Evolutionary conservation across 345 rosid species (phyloP).

Genomic region (Nasturtium officinale): DNA sequence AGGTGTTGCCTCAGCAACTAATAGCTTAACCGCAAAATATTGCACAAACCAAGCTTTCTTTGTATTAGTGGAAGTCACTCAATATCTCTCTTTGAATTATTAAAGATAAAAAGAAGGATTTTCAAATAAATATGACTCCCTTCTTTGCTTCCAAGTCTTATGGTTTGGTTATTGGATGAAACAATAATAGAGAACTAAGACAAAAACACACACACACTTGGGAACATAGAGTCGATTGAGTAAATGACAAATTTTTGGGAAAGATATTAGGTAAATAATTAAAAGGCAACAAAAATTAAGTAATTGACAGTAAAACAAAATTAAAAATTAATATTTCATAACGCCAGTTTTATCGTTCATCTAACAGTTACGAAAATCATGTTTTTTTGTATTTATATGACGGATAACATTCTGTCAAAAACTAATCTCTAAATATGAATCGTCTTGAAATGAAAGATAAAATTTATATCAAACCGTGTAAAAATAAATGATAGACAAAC

Average conservation of each 20-base stretch:
- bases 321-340: neutral
- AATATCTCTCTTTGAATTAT: conserved; percentile 41
- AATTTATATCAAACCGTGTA: neutral
- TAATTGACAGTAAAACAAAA: neutral
- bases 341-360: neutral
- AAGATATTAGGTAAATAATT: neutral
- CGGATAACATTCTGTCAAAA: neutral
- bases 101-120: neutral
- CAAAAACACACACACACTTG: conserved; percentile 8
- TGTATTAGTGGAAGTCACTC: conserved; percentile 63
- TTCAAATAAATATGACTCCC: conserved; percentile 13
- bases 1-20: conserved; percentile 44
- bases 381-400: neutral
- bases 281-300: neutral
- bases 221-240: neutral
- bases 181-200: conserved; percentile 17
- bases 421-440: neutral
- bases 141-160: conserved; percentile 48
- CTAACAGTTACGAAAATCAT: neutral
- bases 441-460: neutral
- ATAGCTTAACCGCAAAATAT: conserved; percentile 83
- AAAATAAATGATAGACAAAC: neutral
- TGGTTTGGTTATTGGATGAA: conserved; percentile 30
- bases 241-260: neutral
- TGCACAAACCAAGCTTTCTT: conserved; percentile 51